phyloP scores from a whole-genome alignment of 345 rosid genomes.

The Euphorbia peplus region DNA sequence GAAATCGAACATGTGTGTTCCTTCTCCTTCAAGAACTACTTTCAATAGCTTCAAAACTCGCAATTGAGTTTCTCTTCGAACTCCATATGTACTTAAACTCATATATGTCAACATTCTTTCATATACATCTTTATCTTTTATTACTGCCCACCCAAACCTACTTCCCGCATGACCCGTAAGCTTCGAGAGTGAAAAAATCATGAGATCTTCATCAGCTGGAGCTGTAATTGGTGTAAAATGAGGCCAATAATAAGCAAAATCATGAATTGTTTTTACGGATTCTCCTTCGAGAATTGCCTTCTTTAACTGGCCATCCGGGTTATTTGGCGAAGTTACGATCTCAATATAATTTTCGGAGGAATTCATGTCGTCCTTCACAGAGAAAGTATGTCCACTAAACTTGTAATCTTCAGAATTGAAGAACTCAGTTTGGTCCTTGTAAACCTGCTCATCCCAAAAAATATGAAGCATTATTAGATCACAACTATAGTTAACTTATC shows the following conservation, averaged over 20 bases:
- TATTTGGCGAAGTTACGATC: conserved; percentile 23
- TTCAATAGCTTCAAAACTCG: conserved; percentile 21
- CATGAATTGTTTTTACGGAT: conserved; percentile 19
- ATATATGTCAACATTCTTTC: conserved; percentile 13
- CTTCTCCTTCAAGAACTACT: conserved; percentile 17
- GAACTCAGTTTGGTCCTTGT: conserved; percentile 18
- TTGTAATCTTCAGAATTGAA: conserved; percentile 18
- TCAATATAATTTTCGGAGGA: conserved; percentile 1
- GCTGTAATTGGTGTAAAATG: conserved; percentile 24
- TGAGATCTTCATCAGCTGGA: conserved; percentile 18
- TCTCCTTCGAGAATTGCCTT: conserved; percentile 18
- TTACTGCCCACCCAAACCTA: conserved; percentile 26
- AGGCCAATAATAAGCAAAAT: conserved; percentile 31
- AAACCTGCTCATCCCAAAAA: too few species aligned
- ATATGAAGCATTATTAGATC: too few species aligned
- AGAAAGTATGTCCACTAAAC: conserved; percentile 14
- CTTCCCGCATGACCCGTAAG: conserved; percentile 28
- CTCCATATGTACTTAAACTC: conserved; percentile 20
- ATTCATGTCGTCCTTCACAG: conserved; percentile 1
- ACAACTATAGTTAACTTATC: too few species aligned
- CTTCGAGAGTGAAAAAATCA: conserved; percentile 23
- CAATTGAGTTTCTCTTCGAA: conserved; percentile 22
- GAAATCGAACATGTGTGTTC: conserved; percentile 20
- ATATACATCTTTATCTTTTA: conserved; percentile 21
- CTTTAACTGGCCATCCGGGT: conserved; percentile 25